Evolutionary conservation across 257 asterid genomes (phyloP), one percentile per base, ranked within the genome.

Genomic region (Apocynum venetum): DNA sequence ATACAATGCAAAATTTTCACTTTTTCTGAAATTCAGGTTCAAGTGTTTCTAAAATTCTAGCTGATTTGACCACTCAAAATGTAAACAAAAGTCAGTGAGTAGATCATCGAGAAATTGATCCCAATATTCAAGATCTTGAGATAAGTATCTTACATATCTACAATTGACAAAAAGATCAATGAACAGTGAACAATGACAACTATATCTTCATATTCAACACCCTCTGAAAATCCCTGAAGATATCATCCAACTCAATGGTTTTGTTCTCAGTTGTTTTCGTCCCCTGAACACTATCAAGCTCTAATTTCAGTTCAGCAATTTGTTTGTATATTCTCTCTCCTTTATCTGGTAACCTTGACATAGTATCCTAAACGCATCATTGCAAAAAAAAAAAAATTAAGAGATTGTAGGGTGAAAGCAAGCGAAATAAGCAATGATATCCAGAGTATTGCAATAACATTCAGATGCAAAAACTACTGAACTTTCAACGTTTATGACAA

Each of bases 281-380:
- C 78, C 80, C 55, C 72, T 76, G 81, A 77, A 87, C n/a, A 72
- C 74, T 81, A 17, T 87, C 78, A 53, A 93, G 94, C 83, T 88
- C 89, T 82, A 59, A 80, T 4, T 76, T 71, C 84, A 90, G 83
- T 38, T 88, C 81, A 81, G 84, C 83, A 81, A 95, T 88, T 75
- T 89, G 94, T 76, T 76, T 88, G 38, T 82, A 80, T 81, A 95
- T 70, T 70, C 82, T 95, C 84, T 85, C 89, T 72, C 98, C 98
- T 61, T 83, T 90, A 80, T 94, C 98, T 31, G 98, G 92, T 56
- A 94, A 82, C 60, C 77, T 86, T 38, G 92, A 87, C 19, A 92
- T 77, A 47, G 85, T 82, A 11, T 47, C 91, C 98, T 94, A 84
- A 53, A 73, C 60, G 36, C 72, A 41, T 44, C 36, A 74, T 46